phyloP scores from a whole-genome alignment of 164 flowering plant species.

The Piper longum region DNA sequence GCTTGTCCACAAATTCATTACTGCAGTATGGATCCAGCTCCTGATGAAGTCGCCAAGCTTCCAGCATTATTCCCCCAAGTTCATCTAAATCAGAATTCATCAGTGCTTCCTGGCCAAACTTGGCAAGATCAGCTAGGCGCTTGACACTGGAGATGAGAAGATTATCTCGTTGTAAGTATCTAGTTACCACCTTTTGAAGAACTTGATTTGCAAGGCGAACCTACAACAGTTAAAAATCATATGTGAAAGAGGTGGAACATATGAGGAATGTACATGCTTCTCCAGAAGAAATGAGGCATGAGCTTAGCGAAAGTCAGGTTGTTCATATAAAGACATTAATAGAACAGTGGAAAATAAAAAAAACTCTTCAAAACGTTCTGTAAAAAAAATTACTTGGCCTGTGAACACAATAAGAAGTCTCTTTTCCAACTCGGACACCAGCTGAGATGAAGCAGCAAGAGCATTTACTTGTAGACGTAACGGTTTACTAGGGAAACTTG shows the following conservation, averaged over 20 bases:
- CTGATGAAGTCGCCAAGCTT: constrained; percentile 95
- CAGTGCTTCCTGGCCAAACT: constrained; percentile 80
- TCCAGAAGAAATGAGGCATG: too few species aligned
- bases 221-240: constrained; percentile 17
- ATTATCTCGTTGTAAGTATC: constrained; percentile 81
- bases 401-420: constrained; percentile 87
- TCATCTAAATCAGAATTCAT: constrained; percentile 81
- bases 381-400: constrained; percentile 59
- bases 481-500: constrained; percentile 91
- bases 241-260: too few species aligned
- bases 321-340: too few species aligned
- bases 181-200: constrained; percentile 77
- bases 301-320: too few species aligned
- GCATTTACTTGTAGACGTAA: constrained; percentile 79
- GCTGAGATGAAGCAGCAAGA: constrained; percentile 57
- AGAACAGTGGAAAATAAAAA: too few species aligned
- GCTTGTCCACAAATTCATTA: constrained; percentile 68
- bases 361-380: too few species aligned
- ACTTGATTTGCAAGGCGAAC: constrained; percentile 92
- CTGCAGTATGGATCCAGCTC: constrained; percentile 95
- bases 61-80: constrained; percentile 79
- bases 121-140: constrained; percentile 87
- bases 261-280: too few species aligned
- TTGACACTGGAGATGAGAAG: constrained; percentile 86
- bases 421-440: constrained; percentile 55